Percentiles rank a stretch among this genome's conserved stretches.
Evolutionary conservation across 768 basidiomycete genomes (phyloP).

Genomic region (Lactarius evosmus): DNA sequence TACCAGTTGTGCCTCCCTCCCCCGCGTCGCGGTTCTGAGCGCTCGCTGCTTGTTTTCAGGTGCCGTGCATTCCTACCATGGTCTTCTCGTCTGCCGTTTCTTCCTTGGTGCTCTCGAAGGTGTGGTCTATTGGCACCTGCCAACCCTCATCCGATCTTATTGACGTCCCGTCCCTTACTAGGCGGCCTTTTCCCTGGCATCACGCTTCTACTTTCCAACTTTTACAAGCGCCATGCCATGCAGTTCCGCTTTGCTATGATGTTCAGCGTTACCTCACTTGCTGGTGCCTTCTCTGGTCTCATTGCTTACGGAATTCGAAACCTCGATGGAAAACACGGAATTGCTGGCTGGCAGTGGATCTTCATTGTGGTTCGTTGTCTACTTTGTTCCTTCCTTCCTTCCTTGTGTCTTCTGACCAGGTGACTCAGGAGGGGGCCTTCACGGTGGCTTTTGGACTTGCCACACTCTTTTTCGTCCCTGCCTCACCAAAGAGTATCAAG

Average conservation of each 20-base stretch:
- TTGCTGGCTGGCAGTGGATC: constrained; percentile 63
- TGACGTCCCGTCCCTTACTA: neutral
- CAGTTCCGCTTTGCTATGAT: constrained; percentile 40
- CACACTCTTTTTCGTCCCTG: constrained; percentile 50
- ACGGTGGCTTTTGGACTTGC: constrained; percentile 54
- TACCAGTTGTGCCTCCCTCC: constrained; percentile 24
- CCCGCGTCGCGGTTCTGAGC: neutral
- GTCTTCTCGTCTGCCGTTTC: constrained; percentile 49
- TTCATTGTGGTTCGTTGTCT: constrained; percentile 47
- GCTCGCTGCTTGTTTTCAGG: constrained; percentile 33
- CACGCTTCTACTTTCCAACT: constrained; percentile 30
- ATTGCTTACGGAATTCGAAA: constrained; percentile 56
- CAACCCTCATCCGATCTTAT: neutral
- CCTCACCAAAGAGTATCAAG: constrained; percentile 40
- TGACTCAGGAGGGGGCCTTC: constrained; percentile 52
- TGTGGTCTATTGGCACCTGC: constrained; percentile 20
- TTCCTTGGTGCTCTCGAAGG: constrained; percentile 59
- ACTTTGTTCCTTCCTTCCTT: neutral
- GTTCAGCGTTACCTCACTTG: constrained; percentile 44
- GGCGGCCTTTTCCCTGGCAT: constrained; percentile 45
- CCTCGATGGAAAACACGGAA: constrained; percentile 51
- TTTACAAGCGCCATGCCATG: constrained; percentile 32
- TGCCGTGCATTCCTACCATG: constrained; percentile 48
- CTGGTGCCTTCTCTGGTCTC: constrained; percentile 61
- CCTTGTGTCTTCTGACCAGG: neutral